Evolutionary conservation across 108 stramenopile species (phyloP), one percentile per base, ranked within the genome.

Genomic region (Licmophora abbreviata): DNA sequence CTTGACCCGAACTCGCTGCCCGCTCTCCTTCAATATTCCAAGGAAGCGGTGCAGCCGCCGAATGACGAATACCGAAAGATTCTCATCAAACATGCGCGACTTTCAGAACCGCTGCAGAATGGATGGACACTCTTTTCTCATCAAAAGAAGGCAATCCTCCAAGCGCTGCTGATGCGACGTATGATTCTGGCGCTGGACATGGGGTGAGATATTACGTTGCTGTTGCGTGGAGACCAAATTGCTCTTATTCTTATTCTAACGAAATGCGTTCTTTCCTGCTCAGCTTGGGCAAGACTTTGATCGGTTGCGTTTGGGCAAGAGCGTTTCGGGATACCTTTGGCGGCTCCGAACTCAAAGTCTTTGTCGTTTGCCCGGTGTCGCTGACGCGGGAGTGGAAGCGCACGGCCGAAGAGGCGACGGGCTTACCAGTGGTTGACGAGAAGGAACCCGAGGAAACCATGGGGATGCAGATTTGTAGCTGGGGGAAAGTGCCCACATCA

Each of bases 161-260:
- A 61, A 32, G 75, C 62, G 10, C 52, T 88, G 26, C 52, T 46
- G 14, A 79, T 77, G 78, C 73, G 87, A 32, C 71, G 87, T 6
- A 58, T 82, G 37, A 80, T 88, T 56, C 50, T 88, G n/a, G 87
- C 87, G 11, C 69, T 84, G 26, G 87, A 88, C 41, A 85, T 88
- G 87, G 87, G 87, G 0, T 51, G 11, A 12, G 8, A 17, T 17
- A 44, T 44, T 9, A 9, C 10, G n/a, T 17, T n/a, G 18, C 18
- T 44, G 17, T n/a, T 17, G n/a, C n/a, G n/a, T n/a, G n/a, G 9
- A n/a, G 15, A 44, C 9, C 18, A 9, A 44, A 15, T 10, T n/a
- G 12, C 44, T 20, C 44, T 44, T 17, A 15, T 17, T 30, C 45
- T 11, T 11, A 4, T 10, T 22, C 6, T 38, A 29, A 1, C 10